Conservation (phyloP, 1,284 basidiomycete genomes). For the Cutaneotrichosporon sp. region DNA sequence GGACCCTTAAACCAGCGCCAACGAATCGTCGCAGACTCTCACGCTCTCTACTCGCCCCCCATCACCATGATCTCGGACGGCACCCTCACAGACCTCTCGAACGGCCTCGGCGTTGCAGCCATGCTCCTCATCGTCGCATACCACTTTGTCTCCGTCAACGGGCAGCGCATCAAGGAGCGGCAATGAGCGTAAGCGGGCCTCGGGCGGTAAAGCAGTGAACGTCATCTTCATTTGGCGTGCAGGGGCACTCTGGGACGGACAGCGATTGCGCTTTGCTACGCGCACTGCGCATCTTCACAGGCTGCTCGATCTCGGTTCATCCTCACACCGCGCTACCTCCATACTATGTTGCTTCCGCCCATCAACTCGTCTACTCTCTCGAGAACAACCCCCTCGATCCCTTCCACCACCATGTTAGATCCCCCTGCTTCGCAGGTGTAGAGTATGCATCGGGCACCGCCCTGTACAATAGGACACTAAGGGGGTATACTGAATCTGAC, state of each 20-base stretch:
- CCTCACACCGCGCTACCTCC: too few species aligned
- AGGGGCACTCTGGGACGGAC: too few species aligned
- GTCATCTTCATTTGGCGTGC: too few species aligned
- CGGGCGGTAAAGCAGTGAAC: too few species aligned
- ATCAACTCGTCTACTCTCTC: too few species aligned
- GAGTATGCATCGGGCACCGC: conserved; percentile 6
- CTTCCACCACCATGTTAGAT: too few species aligned
- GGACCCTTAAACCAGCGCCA: background rate
- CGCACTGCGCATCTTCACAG: too few species aligned
- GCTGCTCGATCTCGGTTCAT: too few species aligned
- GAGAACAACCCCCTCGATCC: too few species aligned
- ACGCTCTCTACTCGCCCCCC: background rate
- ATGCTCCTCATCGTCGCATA: conserved; percentile 57
- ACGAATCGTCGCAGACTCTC: background rate
- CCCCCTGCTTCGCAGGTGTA: conserved; percentile 1
- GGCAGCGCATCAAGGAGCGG: conserved; percentile 54
- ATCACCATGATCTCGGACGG: conserved; percentile 66
- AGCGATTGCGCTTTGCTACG: too few species aligned
- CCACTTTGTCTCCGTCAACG: conserved; percentile 82
- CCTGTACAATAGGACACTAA: conserved; percentile 2
- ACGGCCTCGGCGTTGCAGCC: conserved; percentile 48
- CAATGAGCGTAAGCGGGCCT: background rate
- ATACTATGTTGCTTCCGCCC: too few species aligned
- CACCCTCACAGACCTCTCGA: conserved; percentile 77
- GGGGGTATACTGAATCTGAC: too few species aligned